Conservation (phyloP, 164 flowering plant genomes). For the Houttuynia cordata region DNA sequence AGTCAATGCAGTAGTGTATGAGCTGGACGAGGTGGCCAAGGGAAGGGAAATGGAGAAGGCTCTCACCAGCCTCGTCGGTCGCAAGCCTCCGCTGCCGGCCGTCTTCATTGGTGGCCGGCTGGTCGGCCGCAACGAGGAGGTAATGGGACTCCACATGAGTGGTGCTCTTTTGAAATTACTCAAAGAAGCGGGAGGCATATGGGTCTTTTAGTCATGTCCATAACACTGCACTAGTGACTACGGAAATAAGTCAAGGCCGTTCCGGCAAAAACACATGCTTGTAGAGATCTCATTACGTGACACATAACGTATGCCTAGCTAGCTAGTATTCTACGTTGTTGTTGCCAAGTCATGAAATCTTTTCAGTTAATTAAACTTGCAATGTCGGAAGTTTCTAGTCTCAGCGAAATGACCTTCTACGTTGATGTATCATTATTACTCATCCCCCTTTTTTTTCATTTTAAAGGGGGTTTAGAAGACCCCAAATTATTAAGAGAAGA, state of each 20-base stretch:
- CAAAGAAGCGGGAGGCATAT: not conserved
- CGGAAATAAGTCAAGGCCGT: not conserved
- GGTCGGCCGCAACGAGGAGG: not conserved
- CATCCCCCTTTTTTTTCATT: no score
- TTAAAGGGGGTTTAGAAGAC: no score
- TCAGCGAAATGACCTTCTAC: no score
- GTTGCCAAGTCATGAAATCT: no score
- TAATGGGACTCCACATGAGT: not conserved
- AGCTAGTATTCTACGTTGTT: no score
- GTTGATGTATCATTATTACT: no score
- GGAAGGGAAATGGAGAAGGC: constrained; percentile 22
- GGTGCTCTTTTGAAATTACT: not conserved
- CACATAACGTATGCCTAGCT: no score
- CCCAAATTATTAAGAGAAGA: no score
- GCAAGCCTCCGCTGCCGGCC: constrained; percentile 1
- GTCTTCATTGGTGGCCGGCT: not conserved
- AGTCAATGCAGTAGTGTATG: constrained; percentile 18
- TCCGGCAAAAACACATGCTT: no score
- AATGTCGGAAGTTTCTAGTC: no score
- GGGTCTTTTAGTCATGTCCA: not conserved
- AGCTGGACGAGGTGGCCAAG: constrained; percentile 13
- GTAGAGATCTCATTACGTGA: no score
- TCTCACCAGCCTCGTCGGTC: constrained; percentile 14
- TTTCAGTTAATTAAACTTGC: no score
- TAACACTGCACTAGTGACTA: not conserved